Percentiles rank a stretch among this genome's conserved stretches.
Conservation (phyloP, 306 rosid genomes). For the Astragalus membranaceus region DNA sequence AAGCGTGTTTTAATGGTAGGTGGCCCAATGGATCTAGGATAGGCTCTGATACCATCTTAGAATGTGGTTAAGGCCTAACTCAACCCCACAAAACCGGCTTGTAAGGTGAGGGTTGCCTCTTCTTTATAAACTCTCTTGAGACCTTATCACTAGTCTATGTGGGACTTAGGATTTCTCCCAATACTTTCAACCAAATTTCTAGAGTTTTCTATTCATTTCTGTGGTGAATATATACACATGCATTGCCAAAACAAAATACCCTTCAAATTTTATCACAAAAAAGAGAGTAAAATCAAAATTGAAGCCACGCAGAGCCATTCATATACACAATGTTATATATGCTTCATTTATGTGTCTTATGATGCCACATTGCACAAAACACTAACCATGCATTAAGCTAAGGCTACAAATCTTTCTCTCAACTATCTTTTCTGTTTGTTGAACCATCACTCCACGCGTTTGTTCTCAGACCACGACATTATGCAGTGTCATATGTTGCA, state of each 20-base stretch:
- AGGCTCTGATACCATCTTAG: too few relatives aligned
- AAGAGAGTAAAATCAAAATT: not conserved
- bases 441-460: slow-evolving; percentile 28
- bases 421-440: slow-evolving; percentile 19
- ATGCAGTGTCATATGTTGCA: slow-evolving; percentile 1
- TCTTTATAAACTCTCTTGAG: too few relatives aligned
- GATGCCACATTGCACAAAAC: slow-evolving; percentile 36
- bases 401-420: slow-evolving; percentile 18
- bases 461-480: slow-evolving; percentile 25
- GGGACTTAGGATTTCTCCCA: too few relatives aligned
- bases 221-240: not conserved
- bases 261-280: not conserved
- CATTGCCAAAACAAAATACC: not conserved
- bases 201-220: not conserved
- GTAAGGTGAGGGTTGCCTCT: too few relatives aligned
- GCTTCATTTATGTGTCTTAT: slow-evolving; percentile 5
- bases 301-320: not conserved
- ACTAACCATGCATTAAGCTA: slow-evolving; percentile 18
- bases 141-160: too few relatives aligned
- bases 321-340: not conserved
- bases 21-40: too few relatives aligned
- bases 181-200: not conserved
- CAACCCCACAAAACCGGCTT: too few relatives aligned
- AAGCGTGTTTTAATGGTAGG: too few relatives aligned
- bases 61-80: too few relatives aligned